A percentile compares a stretch with the other conserved stretches of the same genome.
Conservation (phyloP, 352 stramenopile species). For the Saprolegnia parasitica region DNA sequence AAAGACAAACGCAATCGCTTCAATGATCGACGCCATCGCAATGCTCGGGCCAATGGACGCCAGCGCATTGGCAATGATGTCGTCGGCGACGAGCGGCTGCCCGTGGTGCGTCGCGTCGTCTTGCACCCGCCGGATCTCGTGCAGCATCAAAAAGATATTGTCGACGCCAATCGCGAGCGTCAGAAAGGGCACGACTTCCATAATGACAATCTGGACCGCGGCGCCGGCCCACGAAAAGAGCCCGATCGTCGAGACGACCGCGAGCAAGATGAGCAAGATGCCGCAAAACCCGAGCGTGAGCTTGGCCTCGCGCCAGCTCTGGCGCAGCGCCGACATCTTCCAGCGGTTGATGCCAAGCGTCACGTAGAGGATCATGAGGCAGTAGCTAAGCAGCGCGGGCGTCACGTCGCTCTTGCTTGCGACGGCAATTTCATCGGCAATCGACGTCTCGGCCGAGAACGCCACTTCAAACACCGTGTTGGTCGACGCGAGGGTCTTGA, state of each 20-base stretch:
- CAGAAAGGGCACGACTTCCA: constrained; percentile 60
- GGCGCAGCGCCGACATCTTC: constrained; percentile 37
- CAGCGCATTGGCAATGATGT: constrained; percentile 45
- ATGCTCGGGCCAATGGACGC: constrained; percentile 61
- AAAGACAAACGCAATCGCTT: constrained; percentile 47
- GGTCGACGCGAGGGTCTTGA: constrained; percentile 44
- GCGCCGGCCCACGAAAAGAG: constrained; percentile 57
- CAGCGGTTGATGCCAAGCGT: constrained; percentile 62
- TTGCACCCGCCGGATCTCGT: constrained; percentile 51
- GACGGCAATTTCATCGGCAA: constrained; percentile 52
- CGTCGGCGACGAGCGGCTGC: constrained; percentile 42
- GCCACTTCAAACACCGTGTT: constrained; percentile 62
- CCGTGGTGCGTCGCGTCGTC: constrained; percentile 43
- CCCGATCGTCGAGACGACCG: constrained; percentile 58
- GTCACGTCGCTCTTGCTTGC: constrained; percentile 48
- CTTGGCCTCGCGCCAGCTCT: constrained; percentile 39
- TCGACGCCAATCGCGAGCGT: constrained; percentile 63
- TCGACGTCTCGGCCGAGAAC: constrained; percentile 56
- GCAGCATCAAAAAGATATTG: constrained; percentile 65
- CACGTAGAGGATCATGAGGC: constrained; percentile 67
- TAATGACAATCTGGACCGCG: constrained; percentile 64
- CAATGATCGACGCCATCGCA: constrained; percentile 41
- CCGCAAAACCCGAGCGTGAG: constrained; percentile 59
- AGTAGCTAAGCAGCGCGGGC: constrained; percentile 47
- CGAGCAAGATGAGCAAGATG: constrained; percentile 54